These are phyloP conservation scores for Erythrophleum fordii DNA, from an alignment of 306 rosid species.

Conservation along the genomic window DNA sequence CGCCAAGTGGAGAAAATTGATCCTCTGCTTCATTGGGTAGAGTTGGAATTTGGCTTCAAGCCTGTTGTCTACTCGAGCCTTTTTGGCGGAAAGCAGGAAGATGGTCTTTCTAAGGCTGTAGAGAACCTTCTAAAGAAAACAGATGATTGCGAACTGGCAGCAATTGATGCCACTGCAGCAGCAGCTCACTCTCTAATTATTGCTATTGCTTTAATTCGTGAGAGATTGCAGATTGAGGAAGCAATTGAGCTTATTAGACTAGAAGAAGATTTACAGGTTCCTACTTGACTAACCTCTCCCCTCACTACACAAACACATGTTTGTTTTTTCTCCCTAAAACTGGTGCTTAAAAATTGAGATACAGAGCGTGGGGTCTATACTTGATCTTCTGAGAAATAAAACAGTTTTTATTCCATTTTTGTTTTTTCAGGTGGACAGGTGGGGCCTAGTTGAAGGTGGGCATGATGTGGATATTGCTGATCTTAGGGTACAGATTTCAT, in stretches of 20 bases:
- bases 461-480: slow-evolving; percentile 97
- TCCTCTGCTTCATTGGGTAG: slow-evolving; percentile 83
- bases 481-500: slow-evolving; percentile 78
- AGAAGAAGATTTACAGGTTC: slow-evolving; percentile 95
- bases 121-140: slow-evolving; percentile 52
- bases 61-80: slow-evolving; percentile 66
- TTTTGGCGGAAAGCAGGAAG: slow-evolving; percentile 68
- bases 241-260: slow-evolving; percentile 78
- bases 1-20: slow-evolving; percentile 83
- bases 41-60: slow-evolving; percentile 83
- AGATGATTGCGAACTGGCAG: slow-evolving; percentile 69
- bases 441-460: slow-evolving; percentile 99
- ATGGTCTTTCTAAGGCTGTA: slow-evolving; percentile 55
- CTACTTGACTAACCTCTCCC: not conserved
- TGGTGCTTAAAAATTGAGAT: not conserved
- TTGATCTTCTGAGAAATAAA: slow-evolving; percentile 19
- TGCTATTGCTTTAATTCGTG: slow-evolving; percentile 54
- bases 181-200: slow-evolving; percentile 65
- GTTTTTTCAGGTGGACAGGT: slow-evolving; percentile 69
- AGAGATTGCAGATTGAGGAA: slow-evolving; percentile 61
- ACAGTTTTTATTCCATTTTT: slow-evolving; percentile 9
- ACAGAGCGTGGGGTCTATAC: not conserved
- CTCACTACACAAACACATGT: not conserved
- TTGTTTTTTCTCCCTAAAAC: not conserved
- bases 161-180: slow-evolving; percentile 62